Evolutionary conservation across 306 rosid species (phyloP).

Genomic region (Prosopis cineraria): DNA sequence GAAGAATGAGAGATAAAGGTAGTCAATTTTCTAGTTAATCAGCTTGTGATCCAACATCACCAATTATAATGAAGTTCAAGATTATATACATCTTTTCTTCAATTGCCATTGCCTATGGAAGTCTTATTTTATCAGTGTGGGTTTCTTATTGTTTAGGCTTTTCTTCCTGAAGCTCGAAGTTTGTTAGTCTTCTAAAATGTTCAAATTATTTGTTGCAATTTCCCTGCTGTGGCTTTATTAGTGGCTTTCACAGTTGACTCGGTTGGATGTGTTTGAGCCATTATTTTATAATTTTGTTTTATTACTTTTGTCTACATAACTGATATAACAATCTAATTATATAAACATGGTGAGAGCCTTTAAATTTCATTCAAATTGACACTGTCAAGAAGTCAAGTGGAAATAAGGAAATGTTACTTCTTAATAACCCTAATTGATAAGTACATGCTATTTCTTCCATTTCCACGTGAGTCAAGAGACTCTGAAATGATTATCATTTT

Average conservation of each 20-base stretch:
- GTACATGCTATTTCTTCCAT: background rate
- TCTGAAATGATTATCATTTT: background rate
- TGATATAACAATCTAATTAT: background rate
- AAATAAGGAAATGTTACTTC: slow-evolving; percentile 22
- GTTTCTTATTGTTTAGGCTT: background rate
- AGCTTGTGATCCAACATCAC: background rate
- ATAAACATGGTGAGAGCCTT: background rate
- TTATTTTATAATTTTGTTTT: background rate
- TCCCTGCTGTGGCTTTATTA: background rate
- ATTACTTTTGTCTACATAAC: background rate
- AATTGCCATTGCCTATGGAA: slow-evolving; percentile 3
- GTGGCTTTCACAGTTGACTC: background rate
- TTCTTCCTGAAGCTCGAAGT: background rate
- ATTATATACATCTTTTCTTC: slow-evolving; percentile 4
- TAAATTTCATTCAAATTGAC: background rate
- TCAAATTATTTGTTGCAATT: background rate
- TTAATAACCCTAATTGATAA: slow-evolving; percentile 10
- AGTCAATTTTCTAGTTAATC: slow-evolving; percentile 34
- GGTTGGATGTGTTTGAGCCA: background rate
- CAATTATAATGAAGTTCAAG: slow-evolving; percentile 1
- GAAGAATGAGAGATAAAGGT: slow-evolving; percentile 93
- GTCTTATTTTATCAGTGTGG: background rate
- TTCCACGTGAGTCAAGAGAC: slow-evolving; percentile 11
- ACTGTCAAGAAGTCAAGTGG: background rate
- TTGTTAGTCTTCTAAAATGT: background rate